These are phyloP conservation scores for Ulmus americana DNA, from an alignment of 331 rosid genomes.

Conservation along the genomic window DNA sequence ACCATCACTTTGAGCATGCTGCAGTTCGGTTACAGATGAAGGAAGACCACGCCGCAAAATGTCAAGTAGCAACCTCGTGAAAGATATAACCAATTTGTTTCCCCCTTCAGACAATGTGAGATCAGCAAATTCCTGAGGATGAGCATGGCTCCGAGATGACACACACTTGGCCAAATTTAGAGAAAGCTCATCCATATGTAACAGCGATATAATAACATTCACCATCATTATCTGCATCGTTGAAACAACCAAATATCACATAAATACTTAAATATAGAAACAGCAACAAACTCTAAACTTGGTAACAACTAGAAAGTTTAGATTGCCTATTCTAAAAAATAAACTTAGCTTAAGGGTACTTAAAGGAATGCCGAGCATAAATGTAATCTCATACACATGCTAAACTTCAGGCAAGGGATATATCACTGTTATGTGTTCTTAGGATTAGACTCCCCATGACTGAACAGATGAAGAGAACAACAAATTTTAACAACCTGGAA, in stretches of 20 bases:
- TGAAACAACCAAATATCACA: slow-evolving; percentile 8
- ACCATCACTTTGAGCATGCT: slow-evolving; percentile 44
- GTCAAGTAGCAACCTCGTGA: slow-evolving; percentile 64
- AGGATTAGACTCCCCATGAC: slow-evolving; percentile 9
- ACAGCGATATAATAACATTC: slow-evolving; percentile 64
- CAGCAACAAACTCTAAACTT: background rate
- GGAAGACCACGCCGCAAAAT: slow-evolving; percentile 57
- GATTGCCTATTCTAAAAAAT: slow-evolving; percentile 16
- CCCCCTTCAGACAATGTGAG: slow-evolving; percentile 53
- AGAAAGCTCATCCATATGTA: slow-evolving; percentile 85
- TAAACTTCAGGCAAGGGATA: slow-evolving; percentile 2
- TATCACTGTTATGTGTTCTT: slow-evolving; percentile 15
- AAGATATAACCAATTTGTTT: slow-evolving; percentile 74
- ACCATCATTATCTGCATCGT: slow-evolving; percentile 75
- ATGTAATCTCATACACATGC: background rate
- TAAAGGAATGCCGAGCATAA: background rate
- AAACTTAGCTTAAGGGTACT: background rate
- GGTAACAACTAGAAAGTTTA: slow-evolving; percentile 6
- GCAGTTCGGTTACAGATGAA: slow-evolving; percentile 52
- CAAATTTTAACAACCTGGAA: slow-evolving; percentile 20
- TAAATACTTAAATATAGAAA: background rate
- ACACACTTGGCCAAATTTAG: slow-evolving; percentile 51
- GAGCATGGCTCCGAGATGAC: slow-evolving; percentile 41
- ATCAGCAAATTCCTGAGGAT: slow-evolving; percentile 40
- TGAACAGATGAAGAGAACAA: slow-evolving; percentile 23